These are phyloP conservation scores for Pseudevernia furfuracea DNA, from an alignment of 495 filamentous ascomycete genomes.

Conservation along the genomic window DNA sequence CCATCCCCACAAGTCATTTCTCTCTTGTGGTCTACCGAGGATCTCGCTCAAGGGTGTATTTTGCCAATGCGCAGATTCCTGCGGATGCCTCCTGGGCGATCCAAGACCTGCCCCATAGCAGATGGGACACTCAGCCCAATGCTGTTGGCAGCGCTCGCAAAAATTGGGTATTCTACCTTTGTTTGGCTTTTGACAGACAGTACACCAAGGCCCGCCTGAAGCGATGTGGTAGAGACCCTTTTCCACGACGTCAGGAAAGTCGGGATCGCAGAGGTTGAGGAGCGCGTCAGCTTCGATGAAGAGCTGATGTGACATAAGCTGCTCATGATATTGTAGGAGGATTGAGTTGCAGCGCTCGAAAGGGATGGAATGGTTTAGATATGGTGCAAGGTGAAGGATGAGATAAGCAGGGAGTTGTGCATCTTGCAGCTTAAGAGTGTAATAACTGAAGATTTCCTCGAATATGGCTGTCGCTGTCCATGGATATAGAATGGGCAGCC, in stretches of 20 bases:
- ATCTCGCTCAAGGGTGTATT: slow-evolving; percentile 20
- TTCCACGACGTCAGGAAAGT: slow-evolving; percentile 54
- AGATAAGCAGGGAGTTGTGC: slow-evolving; percentile 43
- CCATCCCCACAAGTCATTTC: slow-evolving; percentile 52
- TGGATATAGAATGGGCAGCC: slow-evolving; percentile 34
- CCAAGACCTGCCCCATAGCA: slow-evolving; percentile 20
- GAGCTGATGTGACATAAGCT: slow-evolving; percentile 55
- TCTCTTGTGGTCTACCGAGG: slow-evolving; percentile 25
- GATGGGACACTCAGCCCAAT: slow-evolving; percentile 34
- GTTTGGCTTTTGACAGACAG: slow-evolving; percentile 44
- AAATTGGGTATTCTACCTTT: slow-evolving; percentile 43
- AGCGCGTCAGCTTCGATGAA: slow-evolving; percentile 61
- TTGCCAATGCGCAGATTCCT: not conserved
- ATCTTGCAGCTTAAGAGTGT: slow-evolving; percentile 38
- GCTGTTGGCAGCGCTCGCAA: slow-evolving; percentile 44
- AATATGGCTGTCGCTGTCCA: slow-evolving; percentile 44
- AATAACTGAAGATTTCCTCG: slow-evolving; percentile 40
- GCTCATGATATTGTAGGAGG: slow-evolving; percentile 51
- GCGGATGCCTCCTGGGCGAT: not conserved
- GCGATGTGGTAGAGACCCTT: slow-evolving; percentile 44
- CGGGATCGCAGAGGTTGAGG: slow-evolving; percentile 53
- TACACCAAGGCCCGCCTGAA: slow-evolving; percentile 42
- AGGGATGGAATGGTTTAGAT: slow-evolving; percentile 32
- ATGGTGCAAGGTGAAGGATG: slow-evolving; percentile 38
- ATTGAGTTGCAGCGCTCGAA: slow-evolving; percentile 31